phyloP scores from a whole-genome alignment of 805 yeast species.

The Saccharomycopsis selenospora region DNA sequence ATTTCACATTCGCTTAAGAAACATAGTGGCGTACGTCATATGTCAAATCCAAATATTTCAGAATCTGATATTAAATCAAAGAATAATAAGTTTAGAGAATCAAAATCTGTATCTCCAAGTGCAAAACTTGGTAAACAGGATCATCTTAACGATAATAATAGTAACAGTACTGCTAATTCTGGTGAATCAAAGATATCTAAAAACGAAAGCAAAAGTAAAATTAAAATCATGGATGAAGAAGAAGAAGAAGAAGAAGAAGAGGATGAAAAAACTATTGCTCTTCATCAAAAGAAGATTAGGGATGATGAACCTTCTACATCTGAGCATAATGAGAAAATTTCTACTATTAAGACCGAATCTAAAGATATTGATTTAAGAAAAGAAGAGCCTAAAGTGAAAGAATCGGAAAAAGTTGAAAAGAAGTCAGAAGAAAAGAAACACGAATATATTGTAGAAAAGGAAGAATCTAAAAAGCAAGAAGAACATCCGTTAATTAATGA shows the following conservation, averaged over 20 bases:
- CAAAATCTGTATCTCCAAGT: neutral
- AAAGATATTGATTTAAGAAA: neutral
- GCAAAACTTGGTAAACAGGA: no score
- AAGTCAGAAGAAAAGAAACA: no score
- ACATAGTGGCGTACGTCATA: neutral
- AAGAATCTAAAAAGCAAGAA: neutral
- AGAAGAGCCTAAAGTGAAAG: neutral
- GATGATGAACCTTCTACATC: no score
- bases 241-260: constrained; percentile 9
- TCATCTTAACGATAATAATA: no score
- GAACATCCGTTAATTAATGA: constrained; percentile 1
- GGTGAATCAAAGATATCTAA: neutral
- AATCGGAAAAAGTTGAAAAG: no score
- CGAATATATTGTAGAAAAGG: no score
- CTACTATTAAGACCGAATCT: neutral
- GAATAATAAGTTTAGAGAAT: neutral
- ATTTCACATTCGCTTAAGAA: neutral
- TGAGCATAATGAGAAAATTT: no score
- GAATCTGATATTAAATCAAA: neutral
- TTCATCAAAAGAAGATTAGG: no score
- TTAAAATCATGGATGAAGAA: constrained; percentile 5
- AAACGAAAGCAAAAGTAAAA: neutral
- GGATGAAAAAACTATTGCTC: no score
- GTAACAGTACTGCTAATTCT: no score
- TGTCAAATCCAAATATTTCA: neutral